Base-by-base conservation (phyloP, 2,329 filamentous ascomycete genomes). In the Pseudogymnoascus pannorum region DNA sequence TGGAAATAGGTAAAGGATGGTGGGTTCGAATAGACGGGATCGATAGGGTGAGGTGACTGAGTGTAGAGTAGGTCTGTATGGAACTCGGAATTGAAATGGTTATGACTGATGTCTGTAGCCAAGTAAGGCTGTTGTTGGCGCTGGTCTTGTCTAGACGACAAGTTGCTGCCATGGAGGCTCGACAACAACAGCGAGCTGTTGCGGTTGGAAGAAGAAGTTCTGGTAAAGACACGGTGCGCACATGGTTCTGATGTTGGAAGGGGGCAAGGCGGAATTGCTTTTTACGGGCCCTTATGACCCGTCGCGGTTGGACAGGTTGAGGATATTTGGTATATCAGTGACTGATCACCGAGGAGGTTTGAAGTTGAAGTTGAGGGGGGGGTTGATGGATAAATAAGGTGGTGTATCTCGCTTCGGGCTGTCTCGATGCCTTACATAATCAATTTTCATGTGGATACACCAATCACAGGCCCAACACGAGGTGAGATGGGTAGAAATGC, bases 241-340 rank as follows among this genome's bases (percentile, higher is more conserved):
- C 54, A 58, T 51, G 33, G 58, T 60, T 60, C 60, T 59, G 35
- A 42, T 35, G 35, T 60, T 64, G 42, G 64, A n/a, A 48, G 36
- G 33, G 22, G 60, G 26, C 65, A 68, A 66, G 35, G 59, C 61
- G 63, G 65, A 64, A 68, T 67, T 61, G 60, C 64, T 64, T 63
- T 38, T n/a, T 61, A 67, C 63, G 66, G 66, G 66, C 66, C 65
- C 36, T 36, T 29, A 54, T 38, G 66, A 68, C 66, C 66, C 66
- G 66, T 66, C 72, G 70, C 2, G 72, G 44, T 54, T 29, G 44
- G 22, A 54, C 44, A 5, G 44, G 8, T 14, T 18, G 29, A 24
- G 31, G 24, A 18, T 9, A 14, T 12, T 54, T 18, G 24, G 26
- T 54, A 54, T 54, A 54, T 54, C 24, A 54, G 44, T 31, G 44